Evolutionary conservation across 2,329 filamentous ascomycete genomes (phyloP), one percentile per base, ranked within the genome.

Genomic region (Xylariaceae sp.): DNA sequence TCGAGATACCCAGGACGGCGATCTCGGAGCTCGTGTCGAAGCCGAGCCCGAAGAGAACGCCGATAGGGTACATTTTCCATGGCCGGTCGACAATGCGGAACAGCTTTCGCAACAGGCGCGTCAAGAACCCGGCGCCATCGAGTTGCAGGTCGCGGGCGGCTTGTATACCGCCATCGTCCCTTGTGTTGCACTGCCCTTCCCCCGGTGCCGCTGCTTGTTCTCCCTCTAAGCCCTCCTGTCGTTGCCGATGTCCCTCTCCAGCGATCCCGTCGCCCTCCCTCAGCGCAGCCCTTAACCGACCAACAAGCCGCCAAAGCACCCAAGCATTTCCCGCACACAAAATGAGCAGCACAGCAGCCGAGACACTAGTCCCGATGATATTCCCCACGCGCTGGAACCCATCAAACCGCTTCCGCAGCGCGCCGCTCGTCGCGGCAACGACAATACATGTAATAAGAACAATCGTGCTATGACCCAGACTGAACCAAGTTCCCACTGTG

Each of bases 11-110:
- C 1, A 98, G 69, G 6, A 98, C 76, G 0, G 93, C 92, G 59
- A 97, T 88, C 65, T 98, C 92, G 6, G 88, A 95, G 33, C 87
- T 94, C 0, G 93, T 97, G 63, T 97, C 93, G 63, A 98, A 97
- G 0, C 92, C 93, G 0, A 97, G 74, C 0, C 92, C 93, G 59
- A 92, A 97, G 4, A 97, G 71, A 0, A 97, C 76, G 0, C 92
- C 92, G 1, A 62, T 53, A 6, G 60, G 60, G 40, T 62, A 62
- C 60, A 62, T 62, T 54, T 97, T 97, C 92, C 92, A 97, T 0
- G 88, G 86, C 5, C 79, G 69, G 56, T 85, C 80, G 23, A 85
- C 75, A 20, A 94, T 71, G 34, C 80, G 82, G 67, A 97, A 96
- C 49, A 94, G 74, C 49, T 74, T 79, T 47, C 85, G 82, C 42